phyloP scores from a whole-genome alignment of 345 rosid species.

The sweet orange (Citrus sinensis) region DVS_A1.0 CM039168.1:27358001-27358500 shows the following conservation, averaged over 20 bases:
- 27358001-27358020: neutral
- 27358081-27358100: slow-evolving; percentile 9
- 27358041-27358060: no score
- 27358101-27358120: neutral
- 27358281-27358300: neutral
- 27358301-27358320: neutral
- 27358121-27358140: slow-evolving; percentile 32
- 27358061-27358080: no score
- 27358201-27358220: slow-evolving; percentile 13
- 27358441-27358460: slow-evolving; percentile 13
- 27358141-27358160: neutral
- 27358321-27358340: neutral
- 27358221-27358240: neutral
- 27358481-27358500: slow-evolving; percentile 70
- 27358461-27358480: slow-evolving; percentile 36
- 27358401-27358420: no score
- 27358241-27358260: neutral
- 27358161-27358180: neutral
- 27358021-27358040: no score
- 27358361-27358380: neutral
- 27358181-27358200: neutral
- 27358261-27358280: neutral
- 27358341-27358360: neutral
- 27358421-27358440: neutral
- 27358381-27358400: neutral